Percentiles rank a stretch among this genome's conserved stretches.
Evolutionary conservation across 2,329 filamentous ascomycete genomes (phyloP).

Genomic region (Calonectria hawksworthii): DNA sequence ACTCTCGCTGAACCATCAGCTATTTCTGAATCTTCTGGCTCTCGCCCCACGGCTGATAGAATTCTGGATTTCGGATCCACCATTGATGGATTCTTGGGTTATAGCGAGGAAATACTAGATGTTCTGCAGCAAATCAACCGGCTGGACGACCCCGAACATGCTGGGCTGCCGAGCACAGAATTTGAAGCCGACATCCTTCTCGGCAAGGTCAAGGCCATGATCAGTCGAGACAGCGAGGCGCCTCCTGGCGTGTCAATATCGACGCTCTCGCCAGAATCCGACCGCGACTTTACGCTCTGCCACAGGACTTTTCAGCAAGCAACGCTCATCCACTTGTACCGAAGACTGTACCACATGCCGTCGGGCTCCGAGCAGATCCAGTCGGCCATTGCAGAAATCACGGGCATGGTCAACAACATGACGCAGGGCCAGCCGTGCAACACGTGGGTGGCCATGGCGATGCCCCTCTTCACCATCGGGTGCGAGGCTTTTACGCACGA

Average conservation of each 20-base stretch:
- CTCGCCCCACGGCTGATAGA: neutral
- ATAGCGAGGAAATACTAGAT: conserved; percentile 46
- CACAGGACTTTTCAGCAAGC: conserved; percentile 47
- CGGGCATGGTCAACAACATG: conserved; percentile 44
- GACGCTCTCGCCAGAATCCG: conserved; percentile 39
- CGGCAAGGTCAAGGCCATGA: conserved; percentile 41
- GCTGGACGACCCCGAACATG: neutral
- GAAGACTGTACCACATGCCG: conserved; percentile 37
- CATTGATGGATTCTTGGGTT: conserved; percentile 48
- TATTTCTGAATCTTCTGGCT: neutral
- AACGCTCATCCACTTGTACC: conserved; percentile 43
- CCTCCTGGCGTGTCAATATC: conserved; percentile 40
- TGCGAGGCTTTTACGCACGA: conserved; percentile 43
- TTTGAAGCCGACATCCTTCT: conserved; percentile 39
- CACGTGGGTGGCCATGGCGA: conserved; percentile 50
- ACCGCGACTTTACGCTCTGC: conserved; percentile 43
- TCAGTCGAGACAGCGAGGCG: conserved; percentile 35
- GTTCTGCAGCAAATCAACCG: conserved; percentile 42
- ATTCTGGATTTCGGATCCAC: neutral
- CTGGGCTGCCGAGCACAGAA: neutral
- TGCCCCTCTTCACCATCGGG: conserved; percentile 47
- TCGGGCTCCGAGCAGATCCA: conserved; percentile 37
- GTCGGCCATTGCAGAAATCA: conserved; percentile 34
- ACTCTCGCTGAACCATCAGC: conserved; percentile 5
- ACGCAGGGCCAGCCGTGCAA: conserved; percentile 46